Conservation (phyloP, 768 basidiomycete genomes). For the Boletus pseudo-olivaceus region DNA sequence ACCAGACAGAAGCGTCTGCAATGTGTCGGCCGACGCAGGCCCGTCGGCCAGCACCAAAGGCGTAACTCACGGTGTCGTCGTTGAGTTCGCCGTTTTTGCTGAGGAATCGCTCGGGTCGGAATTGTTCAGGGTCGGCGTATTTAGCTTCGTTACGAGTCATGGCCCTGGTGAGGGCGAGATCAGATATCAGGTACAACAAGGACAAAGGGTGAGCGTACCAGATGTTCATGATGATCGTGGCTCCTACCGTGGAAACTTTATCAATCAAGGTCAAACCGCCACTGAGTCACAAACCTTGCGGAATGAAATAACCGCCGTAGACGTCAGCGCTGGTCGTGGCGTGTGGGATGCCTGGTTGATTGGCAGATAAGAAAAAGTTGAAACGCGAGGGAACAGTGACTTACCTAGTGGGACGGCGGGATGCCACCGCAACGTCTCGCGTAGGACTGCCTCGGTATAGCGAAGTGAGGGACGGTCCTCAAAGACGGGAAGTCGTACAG, state of each 20-base stretch:
- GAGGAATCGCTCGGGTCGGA: constrained; percentile 37
- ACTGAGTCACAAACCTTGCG: constrained; percentile 38
- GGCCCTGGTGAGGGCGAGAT: constrained; percentile 18
- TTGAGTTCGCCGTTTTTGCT: constrained; percentile 19
- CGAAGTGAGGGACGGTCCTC: constrained; percentile 27
- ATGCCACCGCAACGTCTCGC: constrained; percentile 36
- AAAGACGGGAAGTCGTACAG: constrained; percentile 29
- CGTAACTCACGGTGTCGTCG: constrained; percentile 28
- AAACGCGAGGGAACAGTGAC: neutral
- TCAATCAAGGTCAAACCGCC: neutral
- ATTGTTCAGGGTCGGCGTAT: constrained; percentile 32
- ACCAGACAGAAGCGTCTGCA: constrained; percentile 39
- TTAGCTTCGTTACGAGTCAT: constrained; percentile 34
- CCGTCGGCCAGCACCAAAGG: constrained; percentile 37
- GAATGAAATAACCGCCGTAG: constrained; percentile 52
- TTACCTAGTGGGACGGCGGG: constrained; percentile 34
- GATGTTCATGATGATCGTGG: constrained; percentile 29
- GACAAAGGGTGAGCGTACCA: constrained; percentile 10
- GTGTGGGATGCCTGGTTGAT: constrained; percentile 31
- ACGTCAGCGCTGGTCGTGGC: constrained; percentile 37
- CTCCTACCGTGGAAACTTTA: constrained; percentile 11
- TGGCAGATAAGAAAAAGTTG: neutral
- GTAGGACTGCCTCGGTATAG: constrained; percentile 28
- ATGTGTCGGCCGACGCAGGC: constrained; percentile 41
- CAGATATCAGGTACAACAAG: neutral